A percentile compares a stretch with the other conserved stretches of the same genome.
Conservation (phyloP, 306 rosid genomes). For the Prunus campanulata region DNA sequence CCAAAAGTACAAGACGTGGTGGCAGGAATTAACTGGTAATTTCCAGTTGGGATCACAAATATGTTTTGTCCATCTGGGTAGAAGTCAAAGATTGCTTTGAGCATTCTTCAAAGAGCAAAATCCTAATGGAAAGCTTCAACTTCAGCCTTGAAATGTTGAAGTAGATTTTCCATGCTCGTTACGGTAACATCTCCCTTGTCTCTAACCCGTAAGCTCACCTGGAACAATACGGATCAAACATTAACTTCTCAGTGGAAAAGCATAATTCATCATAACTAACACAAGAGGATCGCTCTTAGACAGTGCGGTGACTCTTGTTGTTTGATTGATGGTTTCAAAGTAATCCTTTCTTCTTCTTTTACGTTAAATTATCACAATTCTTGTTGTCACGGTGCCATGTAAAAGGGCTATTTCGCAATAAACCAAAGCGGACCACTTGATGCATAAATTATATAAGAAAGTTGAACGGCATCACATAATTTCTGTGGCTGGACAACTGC, state of each 20-base stretch:
- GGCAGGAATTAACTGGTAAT: not conserved
- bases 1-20: not conserved
- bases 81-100: not conserved
- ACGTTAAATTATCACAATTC: not conserved
- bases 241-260: conserved; percentile 3
- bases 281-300: not conserved
- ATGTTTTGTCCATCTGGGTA: not conserved
- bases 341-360: not conserved
- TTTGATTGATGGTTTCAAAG: not conserved
- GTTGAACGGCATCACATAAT: too few species aligned
- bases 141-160: conserved; percentile 60
- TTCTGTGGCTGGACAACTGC: too few species aligned
- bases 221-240: conserved; percentile 35
- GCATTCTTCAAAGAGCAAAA: not conserved
- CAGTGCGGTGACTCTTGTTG: not conserved
- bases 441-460: too few species aligned
- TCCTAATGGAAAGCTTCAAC: conserved; percentile 57
- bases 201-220: conserved; percentile 94
- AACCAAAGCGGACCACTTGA: too few species aligned
- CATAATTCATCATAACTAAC: not conserved
- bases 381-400: too few species aligned
- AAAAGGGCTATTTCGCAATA: too few species aligned
- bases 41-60: not conserved
- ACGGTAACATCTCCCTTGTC: conserved; percentile 60
- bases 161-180: conserved; percentile 61